Percentiles rank a stretch among this genome's conserved stretches.
These are phyloP conservation scores for Flaveria floridana DNA, from an alignment of 140 eudicot genomes.

Conservation along the genomic window DNA sequence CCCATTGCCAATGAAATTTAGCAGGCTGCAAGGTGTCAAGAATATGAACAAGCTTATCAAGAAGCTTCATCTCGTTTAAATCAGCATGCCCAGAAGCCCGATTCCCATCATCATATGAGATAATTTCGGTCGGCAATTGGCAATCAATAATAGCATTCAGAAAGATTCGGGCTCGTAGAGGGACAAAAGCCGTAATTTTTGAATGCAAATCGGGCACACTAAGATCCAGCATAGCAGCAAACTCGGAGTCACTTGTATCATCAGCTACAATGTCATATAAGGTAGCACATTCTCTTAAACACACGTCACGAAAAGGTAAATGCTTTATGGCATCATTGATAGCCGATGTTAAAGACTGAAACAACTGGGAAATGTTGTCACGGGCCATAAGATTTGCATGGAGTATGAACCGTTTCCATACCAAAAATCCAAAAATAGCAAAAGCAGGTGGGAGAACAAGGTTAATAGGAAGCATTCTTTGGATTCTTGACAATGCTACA, in stretches of 20 bases:
- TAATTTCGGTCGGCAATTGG: conserved; percentile 47
- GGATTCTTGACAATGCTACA: conserved; percentile 79
- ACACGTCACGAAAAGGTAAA: conserved; percentile 87
- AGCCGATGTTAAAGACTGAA: conserved; percentile 53
- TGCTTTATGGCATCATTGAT: conserved; percentile 80
- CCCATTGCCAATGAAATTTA: conserved; percentile 98
- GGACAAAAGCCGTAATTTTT: conserved; percentile 64
- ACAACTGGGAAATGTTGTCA: conserved; percentile 59
- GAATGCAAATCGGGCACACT: conserved; percentile 49
- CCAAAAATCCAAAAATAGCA: conserved; percentile 71
- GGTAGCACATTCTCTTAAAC: conserved; percentile 69
- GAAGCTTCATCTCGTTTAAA: conserved; percentile 59
- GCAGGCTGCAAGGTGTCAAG: conserved; percentile 90
- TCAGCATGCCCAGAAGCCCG: conserved; percentile 54
- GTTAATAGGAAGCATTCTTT: conserved; percentile 65
- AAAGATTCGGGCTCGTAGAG: conserved; percentile 82
- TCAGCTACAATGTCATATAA: conserved; percentile 64
- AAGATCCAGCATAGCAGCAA: conserved; percentile 68
- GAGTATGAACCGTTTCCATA: conserved; percentile 72
- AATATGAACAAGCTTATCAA: conserved; percentile 69
- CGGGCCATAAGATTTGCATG: conserved; percentile 49
- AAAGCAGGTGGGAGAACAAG: conserved; percentile 89
- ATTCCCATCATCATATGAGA: conserved; percentile 47
- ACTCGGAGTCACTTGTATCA: conserved; percentile 71
- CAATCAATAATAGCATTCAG: conserved; percentile 73